These are phyloP conservation scores for Lizonia empirigonia DNA, from an alignment of 2,329 filamentous ascomycete genomes.

Conservation along the genomic window DNA sequence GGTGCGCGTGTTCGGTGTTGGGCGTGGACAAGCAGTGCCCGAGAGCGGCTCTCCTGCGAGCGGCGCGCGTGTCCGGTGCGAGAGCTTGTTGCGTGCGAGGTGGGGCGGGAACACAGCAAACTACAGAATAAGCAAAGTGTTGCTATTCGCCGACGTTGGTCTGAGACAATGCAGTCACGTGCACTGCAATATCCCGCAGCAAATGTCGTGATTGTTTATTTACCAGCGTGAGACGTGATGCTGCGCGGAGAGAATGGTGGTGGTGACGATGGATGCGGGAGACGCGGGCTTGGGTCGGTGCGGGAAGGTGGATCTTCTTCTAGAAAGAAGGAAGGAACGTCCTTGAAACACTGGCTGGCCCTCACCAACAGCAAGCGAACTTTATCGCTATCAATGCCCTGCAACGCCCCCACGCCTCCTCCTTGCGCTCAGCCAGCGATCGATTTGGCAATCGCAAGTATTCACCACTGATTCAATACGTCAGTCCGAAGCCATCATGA, in stretches of 20 bases:
- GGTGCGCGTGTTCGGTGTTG: constrained; percentile 12
- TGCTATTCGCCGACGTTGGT: constrained; percentile 4
- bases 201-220: not conserved
- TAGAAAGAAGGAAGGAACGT: constrained; percentile 18
- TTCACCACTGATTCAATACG: not conserved
- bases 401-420: constrained; percentile 1
- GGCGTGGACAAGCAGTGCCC: not conserved
- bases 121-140: constrained; percentile 5
- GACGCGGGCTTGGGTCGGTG: constrained; percentile 13
- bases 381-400: constrained; percentile 1
- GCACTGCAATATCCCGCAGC: not conserved
- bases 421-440: not conserved
- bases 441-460: not conserved
- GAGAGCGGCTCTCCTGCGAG: constrained; percentile 2
- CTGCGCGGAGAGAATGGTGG: constrained; percentile 7
- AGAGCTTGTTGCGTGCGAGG: constrained; percentile 11
- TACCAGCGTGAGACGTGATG: not conserved
- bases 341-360: constrained; percentile 10
- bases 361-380: constrained; percentile 3
- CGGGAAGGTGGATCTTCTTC: constrained; percentile 16
- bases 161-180: constrained; percentile 6
- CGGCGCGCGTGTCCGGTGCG: constrained; percentile 14
- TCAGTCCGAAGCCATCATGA: constrained; percentile 1
- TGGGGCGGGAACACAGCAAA: constrained; percentile 16
- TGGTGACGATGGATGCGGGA: constrained; percentile 14